Conservation (phyloP, 1,284 basidiomycete genomes). For the Cutaneotrichosporon dermatis region DNA sequence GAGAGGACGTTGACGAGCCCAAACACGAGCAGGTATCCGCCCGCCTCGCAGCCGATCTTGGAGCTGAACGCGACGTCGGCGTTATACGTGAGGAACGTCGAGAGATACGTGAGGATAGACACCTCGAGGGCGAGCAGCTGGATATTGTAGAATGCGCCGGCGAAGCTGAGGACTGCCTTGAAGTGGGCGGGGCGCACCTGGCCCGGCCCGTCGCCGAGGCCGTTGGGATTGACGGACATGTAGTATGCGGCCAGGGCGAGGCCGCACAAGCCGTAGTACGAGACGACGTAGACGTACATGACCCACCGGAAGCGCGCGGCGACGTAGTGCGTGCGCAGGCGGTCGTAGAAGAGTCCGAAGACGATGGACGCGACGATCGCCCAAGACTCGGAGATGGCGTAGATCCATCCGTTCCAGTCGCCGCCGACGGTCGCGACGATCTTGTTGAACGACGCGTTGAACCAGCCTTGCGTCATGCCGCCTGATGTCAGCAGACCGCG, state of each 20-base stretch:
- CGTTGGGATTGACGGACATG: conserved; percentile 5
- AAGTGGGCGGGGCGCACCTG: conserved; percentile 5
- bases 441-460: conserved; percentile 19
- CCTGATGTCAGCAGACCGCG: neutral
- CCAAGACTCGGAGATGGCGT: conserved; percentile 15
- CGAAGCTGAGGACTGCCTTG: conserved; percentile 13
- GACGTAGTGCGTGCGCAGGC: conserved; percentile 13
- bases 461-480: conserved; percentile 21
- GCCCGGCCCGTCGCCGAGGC: conserved; percentile 9
- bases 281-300: conserved; percentile 18
- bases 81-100: conserved; percentile 17
- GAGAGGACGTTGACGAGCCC: conserved; percentile 19
- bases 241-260: conserved; percentile 14
- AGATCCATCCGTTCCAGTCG: conserved; percentile 22
- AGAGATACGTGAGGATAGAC: conserved; percentile 15
- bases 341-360: conserved; percentile 20
- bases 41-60: conserved; percentile 20
- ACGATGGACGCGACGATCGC: conserved; percentile 16
- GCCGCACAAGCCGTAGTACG: conserved; percentile 13
- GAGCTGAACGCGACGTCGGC: conserved; percentile 18
- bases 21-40: conserved; percentile 18
- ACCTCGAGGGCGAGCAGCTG: conserved; percentile 21
- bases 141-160: conserved; percentile 20
- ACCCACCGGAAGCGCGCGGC: conserved; percentile 16
- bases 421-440: conserved; percentile 17